Conservation (phyloP, 192 early-diverging fungal genomes). For the Coemansia sp. region DNA sequence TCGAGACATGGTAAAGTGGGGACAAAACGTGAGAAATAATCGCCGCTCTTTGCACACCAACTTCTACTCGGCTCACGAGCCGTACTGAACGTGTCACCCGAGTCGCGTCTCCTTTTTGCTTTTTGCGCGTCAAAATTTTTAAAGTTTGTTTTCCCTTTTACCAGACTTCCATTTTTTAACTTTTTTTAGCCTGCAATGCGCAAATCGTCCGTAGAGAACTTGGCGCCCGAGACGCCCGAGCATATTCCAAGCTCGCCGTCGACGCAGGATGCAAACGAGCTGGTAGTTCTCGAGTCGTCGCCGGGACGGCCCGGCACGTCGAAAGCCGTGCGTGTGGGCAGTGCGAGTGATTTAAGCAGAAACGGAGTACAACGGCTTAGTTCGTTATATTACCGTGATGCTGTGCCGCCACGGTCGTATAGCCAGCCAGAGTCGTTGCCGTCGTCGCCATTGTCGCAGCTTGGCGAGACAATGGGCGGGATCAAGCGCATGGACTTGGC, state of each 20-base stretch:
- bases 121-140: neutral
- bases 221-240: constrained; percentile 41
- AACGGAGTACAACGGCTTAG: constrained; percentile 19
- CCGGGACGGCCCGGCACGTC: constrained; percentile 42
- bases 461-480: constrained; percentile 2
- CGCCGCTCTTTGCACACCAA: too few species aligned
- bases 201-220: constrained; percentile 13
- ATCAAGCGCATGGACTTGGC: constrained; percentile 8
- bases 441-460: constrained; percentile 13
- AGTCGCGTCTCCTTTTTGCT: constrained; percentile 5
- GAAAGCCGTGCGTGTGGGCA: constrained; percentile 7
- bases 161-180: neutral
- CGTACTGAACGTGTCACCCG: neutral
- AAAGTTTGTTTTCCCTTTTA: neutral
- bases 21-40: neutral
- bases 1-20: neutral
- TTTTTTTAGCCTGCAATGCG: constrained; percentile 19
- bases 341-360: too few species aligned
- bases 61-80: neutral
- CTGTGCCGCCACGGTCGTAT: neutral
- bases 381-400: constrained; percentile 42
- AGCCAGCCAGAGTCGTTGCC: constrained; percentile 9
- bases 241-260: constrained; percentile 27
- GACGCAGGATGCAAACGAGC: constrained; percentile 23
- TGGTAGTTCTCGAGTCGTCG: constrained; percentile 55